Conservation (phyloP, 768 basidiomycete genomes). For the Boletus huronensis region DNA sequence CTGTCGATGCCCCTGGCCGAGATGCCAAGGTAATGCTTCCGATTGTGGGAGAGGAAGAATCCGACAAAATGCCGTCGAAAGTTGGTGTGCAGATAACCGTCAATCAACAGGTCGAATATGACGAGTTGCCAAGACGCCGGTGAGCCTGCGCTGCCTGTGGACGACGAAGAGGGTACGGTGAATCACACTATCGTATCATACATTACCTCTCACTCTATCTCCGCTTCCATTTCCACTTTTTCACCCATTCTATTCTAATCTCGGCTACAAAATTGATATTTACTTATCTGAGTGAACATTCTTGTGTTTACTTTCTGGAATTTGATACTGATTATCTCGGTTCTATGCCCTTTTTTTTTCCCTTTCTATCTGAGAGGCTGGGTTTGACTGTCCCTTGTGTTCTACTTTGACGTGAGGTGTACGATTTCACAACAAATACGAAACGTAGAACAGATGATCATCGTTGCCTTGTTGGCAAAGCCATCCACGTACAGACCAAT, state of each 20-base stretch:
- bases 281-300: neutral
- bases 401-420: neutral
- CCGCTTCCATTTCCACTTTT: neutral
- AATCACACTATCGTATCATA: neutral
- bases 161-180: neutral
- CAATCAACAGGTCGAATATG: conserved; percentile 54
- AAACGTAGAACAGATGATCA: neutral
- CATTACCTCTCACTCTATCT: neutral
- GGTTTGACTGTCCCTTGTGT: neutral
- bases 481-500: too few species aligned
- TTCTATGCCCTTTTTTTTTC: neutral
- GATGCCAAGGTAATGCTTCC: conserved; percentile 36
- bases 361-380: neutral
- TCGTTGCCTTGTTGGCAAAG: too few species aligned
- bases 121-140: conserved; percentile 24
- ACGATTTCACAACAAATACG: neutral
- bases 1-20: conserved; percentile 35
- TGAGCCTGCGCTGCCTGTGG: neutral
- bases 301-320: conserved; percentile 1
- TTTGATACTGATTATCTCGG: conserved; percentile 3
- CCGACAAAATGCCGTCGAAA: conserved; percentile 16
- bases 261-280: neutral
- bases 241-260: neutral
- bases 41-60: conserved; percentile 31
- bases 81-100: conserved; percentile 59